These are phyloP conservation scores for Gossypium davidsonii DNA, from an alignment of 441 rosid genomes.

Conservation along the genomic window DNA sequence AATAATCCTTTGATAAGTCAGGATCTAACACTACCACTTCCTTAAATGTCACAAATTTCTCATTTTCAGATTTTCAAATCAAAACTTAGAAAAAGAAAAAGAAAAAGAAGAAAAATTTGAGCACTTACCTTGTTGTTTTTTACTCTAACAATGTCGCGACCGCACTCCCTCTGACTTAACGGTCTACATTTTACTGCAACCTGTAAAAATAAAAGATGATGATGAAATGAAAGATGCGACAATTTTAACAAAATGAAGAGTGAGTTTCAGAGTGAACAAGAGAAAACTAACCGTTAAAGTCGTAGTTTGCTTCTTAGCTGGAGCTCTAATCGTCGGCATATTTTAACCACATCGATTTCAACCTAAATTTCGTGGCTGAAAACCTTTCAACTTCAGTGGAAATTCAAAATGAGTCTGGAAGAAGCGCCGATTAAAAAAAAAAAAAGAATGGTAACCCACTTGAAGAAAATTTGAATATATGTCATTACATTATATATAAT, in stretches of 20 bases:
- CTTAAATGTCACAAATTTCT: slow-evolving; percentile 25
- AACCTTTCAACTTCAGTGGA: background rate
- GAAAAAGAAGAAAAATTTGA: background rate
- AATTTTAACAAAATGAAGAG: background rate
- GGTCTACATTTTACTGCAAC: slow-evolving; percentile 89
- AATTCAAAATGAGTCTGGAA: background rate
- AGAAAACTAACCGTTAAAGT: slow-evolving; percentile 57
- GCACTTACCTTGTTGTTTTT: slow-evolving; percentile 44
- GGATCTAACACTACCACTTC: slow-evolving; percentile 81
- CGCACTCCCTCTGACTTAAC: slow-evolving; percentile 48
- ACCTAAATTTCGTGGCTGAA: background rate
- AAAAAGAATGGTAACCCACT: background rate
- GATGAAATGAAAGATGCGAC: background rate
- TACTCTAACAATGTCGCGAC: slow-evolving; percentile 73
- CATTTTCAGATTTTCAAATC: background rate
- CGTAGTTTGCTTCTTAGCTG: slow-evolving; percentile 57
- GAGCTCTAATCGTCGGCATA: slow-evolving; percentile 81
- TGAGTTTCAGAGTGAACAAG: background rate
- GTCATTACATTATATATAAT: background rate
- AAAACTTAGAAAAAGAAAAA: background rate
- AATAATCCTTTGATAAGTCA: slow-evolving; percentile 74
- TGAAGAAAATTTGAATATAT: background rate
- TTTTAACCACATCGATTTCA: slow-evolving; percentile 18
- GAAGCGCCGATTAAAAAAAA: background rate
- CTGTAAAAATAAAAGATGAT: slow-evolving; percentile 26